phyloP scores from a whole-genome alignment of 306 rosid genomes.

The Gillenia trifoliata region DNA sequence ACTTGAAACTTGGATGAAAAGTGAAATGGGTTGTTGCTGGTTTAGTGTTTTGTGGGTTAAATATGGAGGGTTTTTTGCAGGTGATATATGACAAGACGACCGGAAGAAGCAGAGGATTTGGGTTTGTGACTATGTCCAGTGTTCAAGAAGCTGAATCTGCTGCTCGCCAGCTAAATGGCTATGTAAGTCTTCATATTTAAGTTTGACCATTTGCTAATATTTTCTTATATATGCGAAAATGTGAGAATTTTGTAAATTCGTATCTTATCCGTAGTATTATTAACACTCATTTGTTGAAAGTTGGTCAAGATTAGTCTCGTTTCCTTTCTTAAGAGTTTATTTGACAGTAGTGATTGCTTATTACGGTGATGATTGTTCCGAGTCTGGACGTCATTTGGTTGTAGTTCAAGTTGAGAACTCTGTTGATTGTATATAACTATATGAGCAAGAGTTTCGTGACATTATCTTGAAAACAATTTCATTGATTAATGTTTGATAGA shows the following conservation, averaged over 20 bases:
- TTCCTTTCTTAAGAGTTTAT: no score
- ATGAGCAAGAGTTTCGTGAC: neutral
- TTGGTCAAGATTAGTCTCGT: no score
- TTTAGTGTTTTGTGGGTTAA: neutral
- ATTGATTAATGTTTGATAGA: neutral
- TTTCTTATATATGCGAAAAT: neutral
- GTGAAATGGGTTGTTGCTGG: neutral
- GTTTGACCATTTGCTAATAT: neutral
- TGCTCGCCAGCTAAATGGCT: constrained; percentile 79
- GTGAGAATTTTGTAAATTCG: neutral
- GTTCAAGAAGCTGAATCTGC: constrained; percentile 69
- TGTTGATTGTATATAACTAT: neutral
- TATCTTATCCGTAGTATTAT: neutral
- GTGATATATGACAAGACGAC: constrained; percentile 85
- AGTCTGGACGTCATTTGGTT: neutral
- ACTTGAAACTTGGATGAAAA: neutral
- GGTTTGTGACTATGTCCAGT: constrained; percentile 88
- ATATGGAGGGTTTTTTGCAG: constrained; percentile 21
- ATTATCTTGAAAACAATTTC: neutral
- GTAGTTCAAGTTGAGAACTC: neutral
- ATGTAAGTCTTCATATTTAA: constrained; percentile 48
- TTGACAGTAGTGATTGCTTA: no score
- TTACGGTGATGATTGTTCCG: neutral
- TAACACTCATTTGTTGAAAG: neutral
- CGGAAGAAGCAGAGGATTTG: constrained; percentile 94